Evolutionary conservation across 768 basidiomycete genomes (phyloP), one percentile per base, ranked within the genome.

Genomic region (Suillus sp.): DNA sequence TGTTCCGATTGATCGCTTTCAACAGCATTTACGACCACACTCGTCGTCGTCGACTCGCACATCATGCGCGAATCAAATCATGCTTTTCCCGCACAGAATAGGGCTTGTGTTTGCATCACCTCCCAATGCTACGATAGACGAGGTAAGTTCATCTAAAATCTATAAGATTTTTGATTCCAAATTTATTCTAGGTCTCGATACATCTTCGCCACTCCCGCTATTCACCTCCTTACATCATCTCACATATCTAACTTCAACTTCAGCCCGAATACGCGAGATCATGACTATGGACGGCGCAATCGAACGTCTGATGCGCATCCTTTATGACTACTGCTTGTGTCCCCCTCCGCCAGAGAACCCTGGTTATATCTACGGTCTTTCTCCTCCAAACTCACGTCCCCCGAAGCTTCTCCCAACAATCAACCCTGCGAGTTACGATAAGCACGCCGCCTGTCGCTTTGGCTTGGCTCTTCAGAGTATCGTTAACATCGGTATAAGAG

Each of bases 201-300:
- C 84, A 42, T 81, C 81, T 56, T 84, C 84, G 0, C 80, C 84
- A 18, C 78, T 88, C 48, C 91, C 89, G 18, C 80, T 95, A 47
- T 88, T 96, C 81, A 97, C 97, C 80, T 98, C 96, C 45, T 88
- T 98, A 59, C 95, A 93, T 35, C 95, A 97, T 79, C 90, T 98
- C 62, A 92, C 92, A 57, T 96, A 97, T 78, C 90, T 99, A 67
- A 99, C 96, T 9, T 95, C 94, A 1, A 98, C 97, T 7, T 97
- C 96, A 0, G 96, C 97, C 2, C 88, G 95, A 61, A 99, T 99
- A 78, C 90, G 96, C 63, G 97, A 99, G 78, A 98, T 97, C 69
- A 92, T 99, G 86, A 96, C 95, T 34, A 89, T 92, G 84, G 96
- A 99, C 71, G 97, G 97, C 54, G 97, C 97, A 1, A 87, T 99